Percentiles rank a stretch among this genome's conserved stretches.
These are phyloP conservation scores for Blastocrithidia nonstop DNA, from an alignment of 208 protist species.

Conservation along the genomic window DNA sequence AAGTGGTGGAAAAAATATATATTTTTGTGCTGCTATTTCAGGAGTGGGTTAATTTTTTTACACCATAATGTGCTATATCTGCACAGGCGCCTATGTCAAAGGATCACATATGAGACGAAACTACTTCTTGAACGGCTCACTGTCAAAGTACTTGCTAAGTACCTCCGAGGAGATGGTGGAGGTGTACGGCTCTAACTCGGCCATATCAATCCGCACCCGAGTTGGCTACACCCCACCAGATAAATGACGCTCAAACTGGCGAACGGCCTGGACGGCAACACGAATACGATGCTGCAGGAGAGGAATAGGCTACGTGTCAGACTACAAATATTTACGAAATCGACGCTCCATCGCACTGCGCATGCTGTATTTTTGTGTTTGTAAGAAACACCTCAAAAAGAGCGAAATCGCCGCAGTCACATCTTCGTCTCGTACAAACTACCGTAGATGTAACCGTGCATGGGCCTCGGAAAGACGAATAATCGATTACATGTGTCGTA, in stretches of 20 bases:
- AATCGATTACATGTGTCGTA: slow-evolving; percentile 98
- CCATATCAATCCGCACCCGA: slow-evolving; percentile 56
- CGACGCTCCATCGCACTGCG: slow-evolving; percentile 73
- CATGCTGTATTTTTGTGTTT: slow-evolving; percentile 89
- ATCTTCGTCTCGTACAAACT: slow-evolving; percentile 94
- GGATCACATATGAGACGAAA: slow-evolving; percentile 76
- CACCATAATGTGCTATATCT: slow-evolving; percentile 60
- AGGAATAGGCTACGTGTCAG: slow-evolving; percentile 69
- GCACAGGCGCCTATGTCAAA: slow-evolving; percentile 39
- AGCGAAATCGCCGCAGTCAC: slow-evolving; percentile 95
- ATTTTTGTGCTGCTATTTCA: too few species aligned
- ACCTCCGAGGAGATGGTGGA: slow-evolving; percentile 63
- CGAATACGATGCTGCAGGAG: slow-evolving; percentile 81
- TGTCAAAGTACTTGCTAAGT: slow-evolving; percentile 70
- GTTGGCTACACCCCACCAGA: slow-evolving; percentile 67
- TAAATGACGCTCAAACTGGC: slow-evolving; percentile 71
- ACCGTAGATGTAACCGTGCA: slow-evolving; percentile 94
- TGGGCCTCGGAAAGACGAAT: slow-evolving; percentile 97
- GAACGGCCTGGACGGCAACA: slow-evolving; percentile 56
- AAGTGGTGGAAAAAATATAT: too few species aligned
- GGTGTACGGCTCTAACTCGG: slow-evolving; percentile 69
- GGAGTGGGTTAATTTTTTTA: too few species aligned
- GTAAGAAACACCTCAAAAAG: slow-evolving; percentile 97
- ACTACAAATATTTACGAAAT: slow-evolving; percentile 79
- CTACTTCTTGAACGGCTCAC: slow-evolving; percentile 54